Conservation (phyloP, 2,329 filamentous ascomycete genomes). For the Penicillium verrucosum region DNA sequence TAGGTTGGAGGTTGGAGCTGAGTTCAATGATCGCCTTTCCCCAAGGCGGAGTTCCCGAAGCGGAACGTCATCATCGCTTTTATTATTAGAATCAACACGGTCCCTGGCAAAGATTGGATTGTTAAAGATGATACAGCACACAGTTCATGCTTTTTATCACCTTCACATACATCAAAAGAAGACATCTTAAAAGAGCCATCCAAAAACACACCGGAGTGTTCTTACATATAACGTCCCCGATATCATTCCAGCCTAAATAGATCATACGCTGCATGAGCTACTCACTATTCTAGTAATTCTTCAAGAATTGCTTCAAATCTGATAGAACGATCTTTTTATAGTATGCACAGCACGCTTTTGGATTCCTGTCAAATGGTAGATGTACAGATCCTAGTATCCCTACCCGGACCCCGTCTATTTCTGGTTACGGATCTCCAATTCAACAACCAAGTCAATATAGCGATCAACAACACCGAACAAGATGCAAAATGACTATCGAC, state of each 20-base stretch:
- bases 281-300: not conserved
- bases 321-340: not conserved
- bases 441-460: conserved; percentile 12
- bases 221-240: no score
- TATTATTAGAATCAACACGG: not conserved
- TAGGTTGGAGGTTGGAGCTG: conserved; percentile 19
- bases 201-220: no score
- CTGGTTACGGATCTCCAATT: not conserved
- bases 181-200: no score
- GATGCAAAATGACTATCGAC: conserved; percentile 17
- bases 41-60: conserved; percentile 25
- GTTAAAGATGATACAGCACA: no score
- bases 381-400: conserved; percentile 13
- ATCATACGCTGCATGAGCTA: not conserved
- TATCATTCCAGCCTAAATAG: no score
- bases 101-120: not conserved
- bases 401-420: conserved; percentile 10
- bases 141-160: no score
- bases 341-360: conserved; percentile 8
- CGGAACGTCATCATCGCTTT: conserved; percentile 25
- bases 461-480: conserved; percentile 12
- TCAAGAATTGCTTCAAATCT: not conserved
- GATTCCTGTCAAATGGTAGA: conserved; percentile 5
- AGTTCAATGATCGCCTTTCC: conserved; percentile 23
- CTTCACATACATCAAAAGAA: no score